These are phyloP conservation scores for Botryotinia convoluta DNA, from an alignment of 2,329 filamentous ascomycete genomes.

Conservation along the genomic window DNA sequence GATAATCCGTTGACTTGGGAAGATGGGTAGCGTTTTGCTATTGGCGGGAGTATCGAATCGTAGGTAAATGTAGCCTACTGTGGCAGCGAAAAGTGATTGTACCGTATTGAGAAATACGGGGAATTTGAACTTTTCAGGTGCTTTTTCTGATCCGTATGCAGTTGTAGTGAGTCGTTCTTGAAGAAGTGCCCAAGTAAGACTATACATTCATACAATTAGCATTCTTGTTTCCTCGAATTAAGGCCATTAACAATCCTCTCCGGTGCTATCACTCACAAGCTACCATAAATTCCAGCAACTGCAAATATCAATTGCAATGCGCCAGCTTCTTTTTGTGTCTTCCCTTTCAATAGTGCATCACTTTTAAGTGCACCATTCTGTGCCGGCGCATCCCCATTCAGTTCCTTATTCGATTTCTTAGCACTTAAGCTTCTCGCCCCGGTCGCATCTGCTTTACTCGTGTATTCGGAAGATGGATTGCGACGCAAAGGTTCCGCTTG, in stretches of 20 bases:
- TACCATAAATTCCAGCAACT: constrained; percentile 93
- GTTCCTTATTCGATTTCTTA: constrained; percentile 29
- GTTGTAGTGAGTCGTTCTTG: constrained; percentile 98
- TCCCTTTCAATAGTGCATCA: constrained; percentile 19
- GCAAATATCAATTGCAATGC: constrained; percentile 76
- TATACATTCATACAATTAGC: constrained; percentile 38
- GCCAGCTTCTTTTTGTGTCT: constrained; percentile 53
- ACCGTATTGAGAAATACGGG: constrained; percentile 95
- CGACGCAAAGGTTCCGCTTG: constrained; percentile 63
- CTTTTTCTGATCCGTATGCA: constrained; percentile 63
- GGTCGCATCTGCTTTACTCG: constrained; percentile 47
- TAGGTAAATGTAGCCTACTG: constrained; percentile 80
- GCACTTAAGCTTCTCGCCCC: constrained; percentile 38
- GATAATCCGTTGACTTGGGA: constrained; percentile 74
- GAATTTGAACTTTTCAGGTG: constrained; percentile 81
- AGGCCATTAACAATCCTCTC: not conserved
- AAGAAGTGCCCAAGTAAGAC: constrained; percentile 91
- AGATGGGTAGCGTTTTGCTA: constrained; percentile 60
- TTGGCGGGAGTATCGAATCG: constrained; percentile 57
- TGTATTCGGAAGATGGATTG: constrained; percentile 64
- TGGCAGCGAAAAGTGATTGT: constrained; percentile 84
- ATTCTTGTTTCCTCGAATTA: not conserved
- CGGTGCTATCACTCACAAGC: constrained; percentile 65
- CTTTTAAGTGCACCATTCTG: constrained; percentile 36
- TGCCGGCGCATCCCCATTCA: constrained; percentile 28